These are phyloP conservation scores for Penicillium robsamsonii DNA, from an alignment of 495 filamentous ascomycete species.

Conservation along the genomic window DNA sequence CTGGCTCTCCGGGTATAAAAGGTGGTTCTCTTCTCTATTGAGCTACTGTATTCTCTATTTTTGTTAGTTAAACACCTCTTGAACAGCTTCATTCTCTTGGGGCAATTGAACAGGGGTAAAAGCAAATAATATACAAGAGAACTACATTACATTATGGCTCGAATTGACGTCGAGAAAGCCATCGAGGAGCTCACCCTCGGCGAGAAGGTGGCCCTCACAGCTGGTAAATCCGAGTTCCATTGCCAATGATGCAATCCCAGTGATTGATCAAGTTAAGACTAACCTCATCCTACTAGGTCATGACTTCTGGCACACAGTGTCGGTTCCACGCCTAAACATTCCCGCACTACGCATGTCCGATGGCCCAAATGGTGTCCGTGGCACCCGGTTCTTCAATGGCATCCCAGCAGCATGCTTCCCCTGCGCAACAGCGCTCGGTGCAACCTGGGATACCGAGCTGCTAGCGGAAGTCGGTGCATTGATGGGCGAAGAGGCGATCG, in stretches of 20 bases:
- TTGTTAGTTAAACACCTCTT: neutral
- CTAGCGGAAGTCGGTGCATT: conserved; percentile 57
- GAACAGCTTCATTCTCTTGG: neutral
- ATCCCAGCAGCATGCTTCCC: conserved; percentile 66
- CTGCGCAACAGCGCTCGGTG: conserved; percentile 65
- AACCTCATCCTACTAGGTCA: conserved; percentile 42
- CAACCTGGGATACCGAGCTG: conserved; percentile 67
- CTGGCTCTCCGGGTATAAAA: conserved; percentile 4
- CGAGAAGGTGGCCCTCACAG: conserved; percentile 62
- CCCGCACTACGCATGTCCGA: conserved; percentile 69
- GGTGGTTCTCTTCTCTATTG: neutral
- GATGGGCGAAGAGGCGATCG: conserved; percentile 67
- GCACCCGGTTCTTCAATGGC: conserved; percentile 71
- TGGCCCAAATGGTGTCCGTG: conserved; percentile 73
- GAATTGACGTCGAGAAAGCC: conserved; percentile 60
- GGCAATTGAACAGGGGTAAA: neutral
- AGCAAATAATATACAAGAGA: neutral
- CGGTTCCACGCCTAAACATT: conserved; percentile 65
- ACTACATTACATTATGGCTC: conserved; percentile 44
- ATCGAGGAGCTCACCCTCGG: conserved; percentile 59
- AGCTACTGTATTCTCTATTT: neutral
- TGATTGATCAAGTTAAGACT: neutral
- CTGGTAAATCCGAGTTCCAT: conserved; percentile 39
- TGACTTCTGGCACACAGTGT: conserved; percentile 76
- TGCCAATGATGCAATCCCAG: neutral